Base-by-base conservation (phyloP, 176 grass and related monocot genomes). In the Bolboschoenus planiculmis region DNA sequence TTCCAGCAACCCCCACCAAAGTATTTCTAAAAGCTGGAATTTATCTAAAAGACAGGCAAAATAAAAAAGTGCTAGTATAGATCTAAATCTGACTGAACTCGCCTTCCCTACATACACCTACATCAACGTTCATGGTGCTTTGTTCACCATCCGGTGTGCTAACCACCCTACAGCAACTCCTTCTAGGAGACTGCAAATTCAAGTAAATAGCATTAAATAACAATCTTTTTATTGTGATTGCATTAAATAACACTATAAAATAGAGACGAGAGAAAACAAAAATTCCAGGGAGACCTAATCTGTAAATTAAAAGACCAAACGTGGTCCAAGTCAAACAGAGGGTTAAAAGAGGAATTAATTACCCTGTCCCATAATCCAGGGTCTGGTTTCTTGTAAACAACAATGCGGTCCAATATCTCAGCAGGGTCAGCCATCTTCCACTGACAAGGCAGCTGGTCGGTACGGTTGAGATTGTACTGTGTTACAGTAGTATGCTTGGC, bases 361-460 rank as follows among this genome's bases (percentile, higher is more conserved):
- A 97, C 95, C 81, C 95, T 82, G 27, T 91, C 81, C 95, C 95
- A 97, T 3, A 97, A 72, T 8, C 83, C 85, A 64, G 92, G 87
- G 81, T 97, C 92, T 7, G 92, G 85, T 84, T 87, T 94, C 87
- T 97, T 97, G 67, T 87, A 82, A 37, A 97, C 90, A 89, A 94
- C 57, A 89, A 97, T 23, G 72, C 71, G 92, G 53, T 97, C 88
- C 74, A 97, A 81, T 56, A 84, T 61, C 51, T 87, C 92, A 84
- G 93, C 92, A n/a, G 95, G 95, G 72, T 92, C 95, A 59, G 88
- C 79, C 65, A 94, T 92, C 29, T 92, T 87, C 95, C 95, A 97
- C 27, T 90, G 95, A 88, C 95, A 97, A 43, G 81, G 15, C 1
- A 92, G 90, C 40, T 81, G 84, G 81, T 95, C 90, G 62, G 90